Evolutionary conservation across 306 rosid genomes (phyloP), one percentile per base, ranked within the genome.

Genomic region (Arachis stenosperma): DNA sequence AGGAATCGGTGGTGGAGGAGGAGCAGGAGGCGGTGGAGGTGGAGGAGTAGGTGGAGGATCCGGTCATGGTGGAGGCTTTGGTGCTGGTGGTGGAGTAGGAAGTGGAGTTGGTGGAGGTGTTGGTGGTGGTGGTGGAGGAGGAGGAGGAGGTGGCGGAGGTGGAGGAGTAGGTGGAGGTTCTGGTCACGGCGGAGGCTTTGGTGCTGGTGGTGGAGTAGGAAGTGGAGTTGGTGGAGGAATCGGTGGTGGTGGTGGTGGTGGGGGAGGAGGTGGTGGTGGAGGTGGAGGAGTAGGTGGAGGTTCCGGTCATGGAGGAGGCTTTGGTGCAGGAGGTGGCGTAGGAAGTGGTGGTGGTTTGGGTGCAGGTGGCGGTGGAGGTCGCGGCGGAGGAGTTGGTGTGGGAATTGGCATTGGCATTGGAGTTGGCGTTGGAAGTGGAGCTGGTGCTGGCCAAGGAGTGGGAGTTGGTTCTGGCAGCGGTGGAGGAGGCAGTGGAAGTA

Each of bases 351-450:
- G 37, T 0, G 85, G 85, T 41, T 13, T 50, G 9, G 91, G 90
- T 5, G 46, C n/a, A 1, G 87, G 88, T 0, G 67, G 55, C 1
- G 89, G 85, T 1, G 62, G 62, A 2, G 86, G 85, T 2, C 74
- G 40, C 4, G 92, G 91, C 0, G 84, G 77, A 2, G 86, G 90
- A 0, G 0, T 43, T 9, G 90, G 88, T 1, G 29, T 77, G 55
- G 86, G 90, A 60, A 41, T 79, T 39, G 91, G 89, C 5, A 74
- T 80, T 36, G 93, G 92, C 7, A 74, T 78, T 12, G 92, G 92
- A 0, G 76, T 89, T 1, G 92, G 96, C 0, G 65, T 71, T 6
- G 85, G 92, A 8, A 59, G 53, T 3, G 88, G 89, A 14, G 59
- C 17, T 3, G 86, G 82, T 2, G 56, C 37, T 7, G 86, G 92